Conservation (phyloP, 2,329 filamentous ascomycete genomes). For the Nectriaceae sp. region DNA sequence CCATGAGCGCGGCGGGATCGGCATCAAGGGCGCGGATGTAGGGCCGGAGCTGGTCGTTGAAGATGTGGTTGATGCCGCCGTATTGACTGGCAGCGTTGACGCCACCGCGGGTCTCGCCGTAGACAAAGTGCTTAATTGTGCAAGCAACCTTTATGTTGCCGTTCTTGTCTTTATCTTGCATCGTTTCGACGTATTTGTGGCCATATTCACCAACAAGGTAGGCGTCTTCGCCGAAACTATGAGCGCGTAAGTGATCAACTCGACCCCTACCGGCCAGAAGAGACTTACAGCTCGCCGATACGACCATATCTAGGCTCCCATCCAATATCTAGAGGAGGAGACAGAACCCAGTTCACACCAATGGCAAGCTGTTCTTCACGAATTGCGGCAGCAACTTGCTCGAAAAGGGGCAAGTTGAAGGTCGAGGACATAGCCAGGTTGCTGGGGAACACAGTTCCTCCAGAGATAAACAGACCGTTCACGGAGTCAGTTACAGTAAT, state of each 20-base stretch:
- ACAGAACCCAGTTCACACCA: constrained; percentile 36
- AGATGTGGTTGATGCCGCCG: constrained; percentile 36
- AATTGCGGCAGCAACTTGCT: constrained; percentile 26
- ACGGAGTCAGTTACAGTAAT: constrained; percentile 25
- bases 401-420: constrained; percentile 33
- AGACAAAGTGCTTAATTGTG: constrained; percentile 40
- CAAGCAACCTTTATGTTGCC: constrained; percentile 37
- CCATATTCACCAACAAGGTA: constrained; percentile 35
- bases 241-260: constrained; percentile 19
- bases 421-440: constrained; percentile 32
- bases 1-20: constrained; percentile 32
- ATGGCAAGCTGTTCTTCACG: constrained; percentile 34
- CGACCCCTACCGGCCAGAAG: neutral
- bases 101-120: constrained; percentile 33
- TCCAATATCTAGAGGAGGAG: constrained; percentile 34
- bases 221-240: constrained; percentile 35
- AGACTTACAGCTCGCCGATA: constrained; percentile 20
- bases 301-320: constrained; percentile 32
- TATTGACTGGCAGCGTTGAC: constrained; percentile 35
- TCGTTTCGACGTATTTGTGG: constrained; percentile 34
- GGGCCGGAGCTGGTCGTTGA: constrained; percentile 33
- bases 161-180: constrained; percentile 35
- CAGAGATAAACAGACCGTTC: constrained; percentile 31
- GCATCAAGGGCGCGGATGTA: constrained; percentile 33
- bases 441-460: constrained; percentile 34